A percentile compares a stretch with the other conserved stretches of the same genome.
Conservation (phyloP, 139 green algal genomes). For the Trebouxia sp. region DNA sequence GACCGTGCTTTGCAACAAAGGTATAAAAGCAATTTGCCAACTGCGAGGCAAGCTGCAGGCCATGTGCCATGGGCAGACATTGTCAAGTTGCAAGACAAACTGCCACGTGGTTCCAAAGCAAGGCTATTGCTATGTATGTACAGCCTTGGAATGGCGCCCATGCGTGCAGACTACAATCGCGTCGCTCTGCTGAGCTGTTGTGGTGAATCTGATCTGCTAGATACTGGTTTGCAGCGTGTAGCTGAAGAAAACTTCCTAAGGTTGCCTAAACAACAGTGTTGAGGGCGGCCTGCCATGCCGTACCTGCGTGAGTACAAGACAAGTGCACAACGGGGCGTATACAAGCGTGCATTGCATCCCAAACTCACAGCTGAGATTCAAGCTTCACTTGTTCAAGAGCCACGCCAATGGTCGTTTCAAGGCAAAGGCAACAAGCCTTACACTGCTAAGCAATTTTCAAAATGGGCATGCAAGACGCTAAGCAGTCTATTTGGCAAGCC, state of each 20-base stretch:
- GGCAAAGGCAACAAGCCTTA: slow-evolving; percentile 24
- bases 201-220: slow-evolving; percentile 22
- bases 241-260: slow-evolving; percentile 26
- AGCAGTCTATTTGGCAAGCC: slow-evolving; percentile 19
- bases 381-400: slow-evolving; percentile 24
- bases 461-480: slow-evolving; percentile 24
- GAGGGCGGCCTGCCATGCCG: neutral
- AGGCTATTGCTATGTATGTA: slow-evolving; percentile 28
- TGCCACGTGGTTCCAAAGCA: slow-evolving; percentile 14
- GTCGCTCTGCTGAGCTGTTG: slow-evolving; percentile 22
- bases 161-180: slow-evolving; percentile 24
- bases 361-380: too few relatives aligned
- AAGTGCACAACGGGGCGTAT: slow-evolving; percentile 2
- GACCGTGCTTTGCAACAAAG: slow-evolving; percentile 13
- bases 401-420: slow-evolving; percentile 23
- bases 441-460: slow-evolving; percentile 23
- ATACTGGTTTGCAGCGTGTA: slow-evolving; percentile 17
- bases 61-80: slow-evolving; percentile 23
- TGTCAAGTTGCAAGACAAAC: slow-evolving; percentile 24
- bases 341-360: too few relatives aligned
- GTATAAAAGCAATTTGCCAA: slow-evolving; percentile 27
- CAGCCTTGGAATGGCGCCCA: slow-evolving; percentile 22
- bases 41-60: slow-evolving; percentile 19
- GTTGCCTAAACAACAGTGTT: slow-evolving; percentile 18
- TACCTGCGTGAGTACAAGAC: slow-evolving; percentile 28